These are phyloP conservation scores for Hanseniaspora singularis DNA, from an alignment of 805 yeast species.

Conservation along the genomic window DNA sequence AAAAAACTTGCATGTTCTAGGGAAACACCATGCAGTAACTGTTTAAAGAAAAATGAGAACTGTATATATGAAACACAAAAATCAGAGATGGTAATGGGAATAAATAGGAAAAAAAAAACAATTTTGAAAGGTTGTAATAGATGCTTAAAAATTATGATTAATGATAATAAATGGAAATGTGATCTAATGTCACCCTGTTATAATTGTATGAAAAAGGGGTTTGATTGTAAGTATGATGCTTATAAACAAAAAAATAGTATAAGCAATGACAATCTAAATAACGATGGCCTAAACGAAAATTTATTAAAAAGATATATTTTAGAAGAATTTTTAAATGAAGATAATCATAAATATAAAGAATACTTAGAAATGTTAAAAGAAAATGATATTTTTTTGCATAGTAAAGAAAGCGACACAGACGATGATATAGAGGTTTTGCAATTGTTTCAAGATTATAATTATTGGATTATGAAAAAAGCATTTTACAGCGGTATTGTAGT, in stretches of 20 bases:
- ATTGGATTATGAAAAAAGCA: conserved; percentile 24
- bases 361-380: conserved; percentile 6
- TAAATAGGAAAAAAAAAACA: conserved; percentile 1
- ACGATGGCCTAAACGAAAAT: neutral
- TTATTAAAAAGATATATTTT: conserved; percentile 4
- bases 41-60: conserved; percentile 24
- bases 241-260: neutral
- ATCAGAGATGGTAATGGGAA: neutral
- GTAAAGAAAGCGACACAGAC: conserved; percentile 7
- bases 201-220: conserved; percentile 8
- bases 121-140: conserved; percentile 12
- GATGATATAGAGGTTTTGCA: conserved; percentile 19
- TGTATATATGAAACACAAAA: conserved; percentile 20
- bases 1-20: conserved; percentile 29
- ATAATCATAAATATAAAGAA: neutral
- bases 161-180: neutral
- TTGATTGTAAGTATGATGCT: conserved; percentile 10
- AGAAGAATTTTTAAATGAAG: conserved; percentile 6
- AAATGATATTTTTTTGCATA: conserved; percentile 5
- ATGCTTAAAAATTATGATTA: conserved; percentile 8
- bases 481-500: conserved; percentile 18
- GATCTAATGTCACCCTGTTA: conserved; percentile 13
- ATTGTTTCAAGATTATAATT: conserved; percentile 25
- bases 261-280: neutral
- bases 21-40: conserved; percentile 26